These are phyloP conservation scores for Fusarium humuli DNA, from an alignment of 2,329 filamentous ascomycete genomes.

Conservation along the genomic window DNA sequence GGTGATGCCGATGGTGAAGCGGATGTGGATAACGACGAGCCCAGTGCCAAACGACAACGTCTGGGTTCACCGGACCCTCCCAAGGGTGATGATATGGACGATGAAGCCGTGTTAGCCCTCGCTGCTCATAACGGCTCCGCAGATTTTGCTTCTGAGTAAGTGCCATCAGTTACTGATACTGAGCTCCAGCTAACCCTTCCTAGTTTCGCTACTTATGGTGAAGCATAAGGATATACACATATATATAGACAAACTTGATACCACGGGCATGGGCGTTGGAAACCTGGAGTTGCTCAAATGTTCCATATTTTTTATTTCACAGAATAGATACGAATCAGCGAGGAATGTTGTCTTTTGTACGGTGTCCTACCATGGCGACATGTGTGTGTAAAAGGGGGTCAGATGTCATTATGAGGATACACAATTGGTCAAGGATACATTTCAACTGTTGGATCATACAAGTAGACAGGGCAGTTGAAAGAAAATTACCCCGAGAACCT, in stretches of 20 bases:
- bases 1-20: slow-evolving; percentile 48
- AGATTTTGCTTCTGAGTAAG: slow-evolving; percentile 60
- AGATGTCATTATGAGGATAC: not conserved
- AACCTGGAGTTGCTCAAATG: slow-evolving; percentile 24
- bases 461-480: not conserved
- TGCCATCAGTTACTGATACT: not conserved
- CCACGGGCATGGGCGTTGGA: slow-evolving; percentile 39
- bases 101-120: slow-evolving; percentile 62
- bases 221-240: slow-evolving; percentile 49
- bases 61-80: slow-evolving; percentile 48
- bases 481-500: not conserved
- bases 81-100: slow-evolving; percentile 56
- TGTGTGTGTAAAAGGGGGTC: slow-evolving; percentile 1
- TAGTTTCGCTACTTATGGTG: slow-evolving; percentile 56
- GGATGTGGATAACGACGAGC: slow-evolving; percentile 53
- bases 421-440: not conserved
- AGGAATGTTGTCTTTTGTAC: slow-evolving; percentile 5
- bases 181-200: slow-evolving; percentile 11
- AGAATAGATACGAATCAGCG: slow-evolving; percentile 12
- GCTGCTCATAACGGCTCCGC: slow-evolving; percentile 56
- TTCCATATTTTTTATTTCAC: not conserved
- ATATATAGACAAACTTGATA: slow-evolving; percentile 31
- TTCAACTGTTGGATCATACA: not conserved
- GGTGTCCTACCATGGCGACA: not conserved
- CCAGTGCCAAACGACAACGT: slow-evolving; percentile 56